Evolutionary conservation across 2,329 filamentous ascomycete genomes (phyloP).

Genomic region (Fusarium dimerum): DNA sequence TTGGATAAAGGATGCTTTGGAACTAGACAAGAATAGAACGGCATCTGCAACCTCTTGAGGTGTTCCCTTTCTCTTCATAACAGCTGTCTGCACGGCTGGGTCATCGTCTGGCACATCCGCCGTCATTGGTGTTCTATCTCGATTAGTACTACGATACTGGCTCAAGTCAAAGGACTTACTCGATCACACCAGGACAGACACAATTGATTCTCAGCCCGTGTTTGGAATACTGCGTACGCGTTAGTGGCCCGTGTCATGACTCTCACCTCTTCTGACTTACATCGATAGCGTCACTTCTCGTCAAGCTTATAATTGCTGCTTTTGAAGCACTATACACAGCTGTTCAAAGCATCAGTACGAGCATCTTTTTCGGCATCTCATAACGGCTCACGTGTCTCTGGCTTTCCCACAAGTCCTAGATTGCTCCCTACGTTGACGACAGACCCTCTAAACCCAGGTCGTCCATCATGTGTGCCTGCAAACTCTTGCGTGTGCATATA

Average conservation of each 20-base stretch:
- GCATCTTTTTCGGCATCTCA: constrained; percentile 21
- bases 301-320: constrained; percentile 45
- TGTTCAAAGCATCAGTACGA: background rate
- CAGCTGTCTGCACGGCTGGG: constrained; percentile 35
- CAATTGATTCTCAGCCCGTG: constrained; percentile 48
- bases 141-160: background rate
- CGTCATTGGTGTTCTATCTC: constrained; percentile 43
- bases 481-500: constrained; percentile 46
- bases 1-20: constrained; percentile 48
- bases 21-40: constrained; percentile 45
- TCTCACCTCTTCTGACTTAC: constrained; percentile 24
- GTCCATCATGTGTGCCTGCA: constrained; percentile 42
- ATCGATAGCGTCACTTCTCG: constrained; percentile 48
- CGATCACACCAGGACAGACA: constrained; percentile 48
- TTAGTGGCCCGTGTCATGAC: background rate
- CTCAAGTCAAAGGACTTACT: constrained; percentile 23
- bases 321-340: constrained; percentile 48
- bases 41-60: constrained; percentile 49
- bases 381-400: constrained; percentile 38
- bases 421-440: constrained; percentile 49
- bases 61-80: constrained; percentile 42
- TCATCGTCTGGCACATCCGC: constrained; percentile 38
- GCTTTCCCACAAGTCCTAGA: constrained; percentile 43
- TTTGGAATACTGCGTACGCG: constrained; percentile 39
- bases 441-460: constrained; percentile 38